Conservation (phyloP, 352 stramenopile genomes). For the Elongisporangium undulatum region DNA sequence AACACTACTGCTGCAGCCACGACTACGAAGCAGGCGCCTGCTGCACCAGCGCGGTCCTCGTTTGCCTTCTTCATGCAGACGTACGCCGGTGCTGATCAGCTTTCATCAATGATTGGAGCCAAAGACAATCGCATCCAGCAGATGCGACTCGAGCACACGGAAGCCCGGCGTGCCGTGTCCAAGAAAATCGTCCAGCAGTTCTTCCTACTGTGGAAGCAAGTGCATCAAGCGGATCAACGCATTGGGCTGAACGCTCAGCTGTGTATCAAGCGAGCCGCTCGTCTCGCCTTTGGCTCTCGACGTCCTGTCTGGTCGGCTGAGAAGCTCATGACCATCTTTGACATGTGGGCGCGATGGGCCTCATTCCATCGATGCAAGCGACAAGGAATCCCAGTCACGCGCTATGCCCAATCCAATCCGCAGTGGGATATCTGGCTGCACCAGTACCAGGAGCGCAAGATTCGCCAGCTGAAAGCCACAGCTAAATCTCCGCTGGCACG, state of each 20-base stretch:
- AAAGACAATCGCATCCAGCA: slow-evolving; percentile 19
- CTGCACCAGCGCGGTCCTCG: slow-evolving; percentile 13
- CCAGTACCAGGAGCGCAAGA: slow-evolving; percentile 73
- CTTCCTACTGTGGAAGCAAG: slow-evolving; percentile 60
- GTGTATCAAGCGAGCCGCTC: slow-evolving; percentile 63
- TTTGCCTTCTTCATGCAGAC: slow-evolving; percentile 51
- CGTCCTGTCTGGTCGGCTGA: slow-evolving; percentile 56
- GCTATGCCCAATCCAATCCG: slow-evolving; percentile 35
- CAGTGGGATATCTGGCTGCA: slow-evolving; percentile 73
- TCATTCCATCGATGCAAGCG: slow-evolving; percentile 51
- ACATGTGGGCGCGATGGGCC: slow-evolving; percentile 62
- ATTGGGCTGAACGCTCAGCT: slow-evolving; percentile 61
- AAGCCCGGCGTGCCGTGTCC: slow-evolving; percentile 38
- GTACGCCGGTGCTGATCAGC: slow-evolving; percentile 39
- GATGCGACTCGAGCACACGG: slow-evolving; percentile 32
- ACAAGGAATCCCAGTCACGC: slow-evolving; percentile 34
- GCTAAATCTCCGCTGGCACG: slow-evolving; percentile 41
- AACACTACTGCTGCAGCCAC: slow-evolving; percentile 1
- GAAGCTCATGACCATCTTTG: slow-evolving; percentile 55
- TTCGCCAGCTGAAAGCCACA: slow-evolving; percentile 63
- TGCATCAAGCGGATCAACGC: slow-evolving; percentile 38
- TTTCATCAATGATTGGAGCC: neutral
- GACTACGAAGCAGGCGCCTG: slow-evolving; percentile 8
- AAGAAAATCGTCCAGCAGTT: slow-evolving; percentile 67
- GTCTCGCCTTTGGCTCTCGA: slow-evolving; percentile 48